phyloP scores from a whole-genome alignment of 208 protist genomes.

The Leishmania braziliensis region DNA sequence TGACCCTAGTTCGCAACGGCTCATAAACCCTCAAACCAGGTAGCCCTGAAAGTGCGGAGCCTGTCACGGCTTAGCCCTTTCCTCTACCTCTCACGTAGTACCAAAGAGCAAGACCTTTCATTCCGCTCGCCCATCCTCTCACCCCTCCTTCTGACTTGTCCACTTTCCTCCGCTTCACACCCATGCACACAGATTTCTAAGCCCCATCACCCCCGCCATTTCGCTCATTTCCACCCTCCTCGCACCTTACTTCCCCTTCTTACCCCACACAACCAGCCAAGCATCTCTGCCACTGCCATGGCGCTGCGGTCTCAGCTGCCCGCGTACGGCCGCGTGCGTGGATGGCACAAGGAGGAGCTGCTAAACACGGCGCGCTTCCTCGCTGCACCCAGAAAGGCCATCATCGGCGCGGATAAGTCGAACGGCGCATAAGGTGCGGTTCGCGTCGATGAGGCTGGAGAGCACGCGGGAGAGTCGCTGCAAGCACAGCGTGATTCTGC shows the following conservation, averaged over 20 bases:
- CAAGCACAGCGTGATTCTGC: conserved; percentile 89
- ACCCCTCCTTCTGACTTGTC: too few relatives aligned
- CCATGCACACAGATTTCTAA: neutral
- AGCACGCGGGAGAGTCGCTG: conserved; percentile 92
- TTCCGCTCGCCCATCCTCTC: neutral
- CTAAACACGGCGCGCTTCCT: conserved; percentile 36
- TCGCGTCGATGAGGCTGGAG: conserved; percentile 84
- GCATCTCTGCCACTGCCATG: conserved; percentile 30
- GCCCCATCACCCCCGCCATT: neutral
- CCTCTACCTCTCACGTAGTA: neutral
- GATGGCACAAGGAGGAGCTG: conserved; percentile 39
- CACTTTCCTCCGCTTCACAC: neutral
- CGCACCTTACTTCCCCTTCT: neutral
- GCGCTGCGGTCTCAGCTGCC: conserved; percentile 43
- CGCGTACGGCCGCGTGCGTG: conserved; percentile 34
- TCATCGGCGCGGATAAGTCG: conserved; percentile 94
- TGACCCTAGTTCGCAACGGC: neutral
- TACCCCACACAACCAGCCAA: neutral
- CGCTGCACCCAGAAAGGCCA: conserved; percentile 85
- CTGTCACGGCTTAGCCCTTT: neutral
- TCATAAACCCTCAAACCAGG: neutral
- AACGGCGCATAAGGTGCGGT: conserved; percentile 90
- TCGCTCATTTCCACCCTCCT: conserved; percentile 1
- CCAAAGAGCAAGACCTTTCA: neutral
- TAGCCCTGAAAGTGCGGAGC: neutral